Percentiles rank a stretch among this genome's conserved stretches.
Conservation (phyloP, 2,329 filamentous ascomycete species). For the Colletotrichum somersetense region DNA sequence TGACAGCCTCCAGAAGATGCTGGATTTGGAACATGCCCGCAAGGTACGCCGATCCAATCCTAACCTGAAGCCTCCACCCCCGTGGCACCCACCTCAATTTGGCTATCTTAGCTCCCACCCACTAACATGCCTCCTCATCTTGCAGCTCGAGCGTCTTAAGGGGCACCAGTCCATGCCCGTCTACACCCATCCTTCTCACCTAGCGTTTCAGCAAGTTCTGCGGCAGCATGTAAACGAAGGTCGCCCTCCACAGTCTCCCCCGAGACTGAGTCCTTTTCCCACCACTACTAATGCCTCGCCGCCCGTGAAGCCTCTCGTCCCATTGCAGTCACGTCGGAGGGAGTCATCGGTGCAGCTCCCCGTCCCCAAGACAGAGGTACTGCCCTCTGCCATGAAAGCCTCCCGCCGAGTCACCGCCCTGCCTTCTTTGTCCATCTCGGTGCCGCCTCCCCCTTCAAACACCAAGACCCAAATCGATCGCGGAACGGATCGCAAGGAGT, state of each 20-base stretch:
- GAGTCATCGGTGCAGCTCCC: constrained; percentile 29
- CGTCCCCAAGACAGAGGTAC: constrained; percentile 12
- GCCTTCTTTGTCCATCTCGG: constrained; percentile 50
- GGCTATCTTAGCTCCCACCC: constrained; percentile 29
- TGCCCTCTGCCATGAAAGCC: constrained; percentile 38
- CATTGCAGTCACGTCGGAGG: constrained; percentile 39
- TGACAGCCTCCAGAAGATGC: constrained; percentile 67
- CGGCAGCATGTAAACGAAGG: constrained; percentile 31
- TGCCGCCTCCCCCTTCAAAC: constrained; percentile 46
- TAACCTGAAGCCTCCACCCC: constrained; percentile 24
- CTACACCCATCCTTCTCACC: constrained; percentile 33
- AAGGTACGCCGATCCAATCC: constrained; percentile 59
- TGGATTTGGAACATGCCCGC: constrained; percentile 69
- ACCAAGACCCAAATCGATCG: constrained; percentile 29
- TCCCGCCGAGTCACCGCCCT: constrained; percentile 38
- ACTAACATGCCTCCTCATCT: constrained; percentile 38
- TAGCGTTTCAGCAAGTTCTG: constrained; percentile 39
- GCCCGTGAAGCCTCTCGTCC: constrained; percentile 29
- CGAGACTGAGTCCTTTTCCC: constrained; percentile 36
- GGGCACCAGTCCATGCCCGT: constrained; percentile 32
- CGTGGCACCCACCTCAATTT: constrained; percentile 26
- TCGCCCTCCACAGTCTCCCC: constrained; percentile 20
- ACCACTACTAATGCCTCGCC: constrained; percentile 17
- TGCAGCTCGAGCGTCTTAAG: constrained; percentile 43
- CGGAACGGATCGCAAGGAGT: constrained; percentile 41